Evolutionary conservation across 352 stramenopile genomes (phyloP), one percentile per base, ranked within the genome.

Genomic region (Thalassiosira mediterranea): DNA sequence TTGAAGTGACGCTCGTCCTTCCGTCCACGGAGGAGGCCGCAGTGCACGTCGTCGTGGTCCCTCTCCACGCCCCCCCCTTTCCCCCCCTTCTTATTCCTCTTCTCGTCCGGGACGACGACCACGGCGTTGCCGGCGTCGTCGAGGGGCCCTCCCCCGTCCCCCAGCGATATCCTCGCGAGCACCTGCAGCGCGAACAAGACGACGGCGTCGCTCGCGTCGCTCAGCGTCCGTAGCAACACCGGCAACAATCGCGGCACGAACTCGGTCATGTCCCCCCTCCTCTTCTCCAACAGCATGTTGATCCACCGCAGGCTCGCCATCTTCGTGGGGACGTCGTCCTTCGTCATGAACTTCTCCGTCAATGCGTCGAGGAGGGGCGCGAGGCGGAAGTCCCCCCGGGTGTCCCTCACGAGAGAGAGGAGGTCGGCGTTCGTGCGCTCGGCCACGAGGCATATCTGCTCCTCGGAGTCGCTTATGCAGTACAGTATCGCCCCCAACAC

Each of bases 281-380:
- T 91, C 82, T 99, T 99, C 74, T 99, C 96, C 15, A 99, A 88
- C 34, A 99, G 79, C 96, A 99, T 99, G 38, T 97, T 97, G 76
- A 99, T 98, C 96, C 97, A 99, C 10, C 81, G 70, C 46, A 94
- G 63, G 0, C 71, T 66, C 26, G 89, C 89, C 92, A 98, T 98
- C 46, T 97, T 96, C 0, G 97, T 99, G 0, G 95, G 94, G n/a
- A 98, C 96, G 74, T 98, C 92, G 75, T 98, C 92, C 47, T 91
- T 90, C 38, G 94, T 98, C 25, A 96, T 87, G 21, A 99, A 84
- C 80, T 99, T 96, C 21, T 88, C 88, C 19, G 91, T 98, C 31
- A 99, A 89, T 37, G 97, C 98, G 57, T 97, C 87, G 77, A 99
- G 94, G 28, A 99, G 81, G 10, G 95, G 94, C 68, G 93, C 82